Conservation (phyloP, 306 rosid genomes). For the Vigna radiata region DNA sequence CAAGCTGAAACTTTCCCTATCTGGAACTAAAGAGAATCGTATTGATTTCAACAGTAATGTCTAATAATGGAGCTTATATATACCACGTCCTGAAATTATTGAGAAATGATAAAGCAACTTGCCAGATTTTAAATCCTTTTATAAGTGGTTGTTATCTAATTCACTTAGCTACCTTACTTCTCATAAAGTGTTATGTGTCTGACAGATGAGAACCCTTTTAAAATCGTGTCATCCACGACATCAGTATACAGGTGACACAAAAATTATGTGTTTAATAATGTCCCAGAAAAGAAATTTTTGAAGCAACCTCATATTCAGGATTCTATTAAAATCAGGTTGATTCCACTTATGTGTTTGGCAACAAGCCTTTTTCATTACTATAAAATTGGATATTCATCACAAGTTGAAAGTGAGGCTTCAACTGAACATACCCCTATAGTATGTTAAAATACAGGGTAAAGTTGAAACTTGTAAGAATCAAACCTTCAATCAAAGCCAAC, state of each 20-base stretch:
- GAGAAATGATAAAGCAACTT: conserved; percentile 41
- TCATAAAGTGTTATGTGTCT: conserved; percentile 18
- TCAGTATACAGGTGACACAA: conserved; percentile 8
- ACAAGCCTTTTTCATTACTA: conserved; percentile 44
- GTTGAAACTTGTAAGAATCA: conserved; percentile 39
- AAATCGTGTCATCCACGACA: conserved; percentile 29
- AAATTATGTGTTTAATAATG: conserved; percentile 30
- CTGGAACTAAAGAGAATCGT: conserved; percentile 18
- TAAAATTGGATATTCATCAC: conserved; percentile 38
- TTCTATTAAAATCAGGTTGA: conserved; percentile 35
- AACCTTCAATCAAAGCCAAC: conserved; percentile 49
- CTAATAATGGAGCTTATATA: background rate
- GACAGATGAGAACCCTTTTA: conserved; percentile 35
- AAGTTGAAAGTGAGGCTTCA: conserved; percentile 45
- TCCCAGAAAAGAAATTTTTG: conserved; percentile 29
- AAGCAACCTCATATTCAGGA: conserved; percentile 42
- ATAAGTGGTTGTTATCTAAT: conserved; percentile 31
- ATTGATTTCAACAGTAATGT: conserved; percentile 31
- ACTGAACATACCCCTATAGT: conserved; percentile 43
- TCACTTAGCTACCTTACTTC: conserved; percentile 26
- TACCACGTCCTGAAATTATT: conserved; percentile 32
- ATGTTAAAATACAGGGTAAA: conserved; percentile 50
- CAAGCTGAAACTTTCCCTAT: conserved; percentile 24
- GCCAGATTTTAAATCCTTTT: conserved; percentile 23
- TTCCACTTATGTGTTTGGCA: conserved; percentile 37